Base-by-base conservation (phyloP, 176 grass and related monocot species). In the Musa itinerans region DNA sequence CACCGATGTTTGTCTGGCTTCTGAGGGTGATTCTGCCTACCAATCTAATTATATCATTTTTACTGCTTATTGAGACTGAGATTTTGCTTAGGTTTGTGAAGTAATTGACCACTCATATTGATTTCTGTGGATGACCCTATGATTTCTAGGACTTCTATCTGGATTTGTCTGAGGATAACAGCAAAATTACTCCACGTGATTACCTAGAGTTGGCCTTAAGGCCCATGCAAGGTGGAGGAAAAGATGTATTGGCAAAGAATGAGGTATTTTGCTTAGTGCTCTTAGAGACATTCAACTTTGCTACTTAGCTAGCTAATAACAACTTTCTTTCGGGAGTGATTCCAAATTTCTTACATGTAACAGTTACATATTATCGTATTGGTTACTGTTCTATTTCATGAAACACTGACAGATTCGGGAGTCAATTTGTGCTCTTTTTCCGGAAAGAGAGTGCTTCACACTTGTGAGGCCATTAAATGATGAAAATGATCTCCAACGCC, bases 391-490 rank as follows among this genome's bases (percentile, higher is more conserved):
- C 24, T 67, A 3, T 29, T 67, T 5, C 64, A 73, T 65, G 9
- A 65, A 76, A 74, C 63, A 74, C 9, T 78, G 27, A 57, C 78
- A 92, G 90, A 92, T 92, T 54, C 86, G 90, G 10, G 86, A 89
- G 79, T 92, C 90, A 53, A 92, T 92, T 43, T 79, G 76, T 78
- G 68, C 86, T 70, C 84, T 92, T 12, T 92, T 92, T 79, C 90
- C 90, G 70, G 86, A 89, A 78, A 87, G 90, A 86, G 90, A 92
- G 69, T 92, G 90, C 54, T 92, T 92, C 72, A 87, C 90, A 80
- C 73, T 92, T 66, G 90, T 92, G 23, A 83, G 90, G 11, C 90
- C 90, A 24, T 70, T 92, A 52, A 86, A 92, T 69, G 84, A 89
- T 84, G 90, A 92, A 86, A 92, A 85, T 87, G 90, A 89, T 67